Conservation (phyloP, 2,329 filamentous ascomycete genomes). For the Colletotrichum sublineola region DNA sequence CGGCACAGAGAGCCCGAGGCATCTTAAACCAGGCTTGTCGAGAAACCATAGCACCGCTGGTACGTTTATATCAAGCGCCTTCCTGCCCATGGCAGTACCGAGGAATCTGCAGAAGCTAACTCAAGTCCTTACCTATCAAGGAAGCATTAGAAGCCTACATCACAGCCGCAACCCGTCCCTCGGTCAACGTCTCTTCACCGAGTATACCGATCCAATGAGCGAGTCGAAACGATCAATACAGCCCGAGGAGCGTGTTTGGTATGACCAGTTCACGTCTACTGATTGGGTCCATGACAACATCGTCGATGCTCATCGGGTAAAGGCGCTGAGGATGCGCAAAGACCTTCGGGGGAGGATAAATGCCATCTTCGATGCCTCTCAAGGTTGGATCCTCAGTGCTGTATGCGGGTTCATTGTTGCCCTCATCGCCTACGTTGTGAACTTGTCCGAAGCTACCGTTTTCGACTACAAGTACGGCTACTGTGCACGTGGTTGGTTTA, state of each 20-base stretch:
- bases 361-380: constrained; percentile 85
- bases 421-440: constrained; percentile 87
- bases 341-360: constrained; percentile 86
- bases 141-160: constrained; percentile 57
- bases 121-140: constrained; percentile 45
- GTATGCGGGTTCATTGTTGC: constrained; percentile 90
- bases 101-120: constrained; percentile 24
- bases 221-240: constrained; percentile 77
- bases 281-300: constrained; percentile 99
- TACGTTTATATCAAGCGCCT: constrained; percentile 45
- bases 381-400: constrained; percentile 95
- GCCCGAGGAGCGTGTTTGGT: constrained; percentile 93
- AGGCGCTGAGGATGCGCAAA: constrained; percentile 83
- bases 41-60: constrained; percentile 62
- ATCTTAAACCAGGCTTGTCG: constrained; percentile 45
- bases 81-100: constrained; percentile 1
- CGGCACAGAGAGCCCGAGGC: constrained; percentile 44
- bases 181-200: constrained; percentile 71
- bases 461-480: constrained; percentile 95
- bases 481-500: constrained; percentile 79
- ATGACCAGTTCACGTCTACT: constrained; percentile 97
- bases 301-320: constrained; percentile 90
- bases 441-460: constrained; percentile 85
- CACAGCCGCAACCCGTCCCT: constrained; percentile 72
- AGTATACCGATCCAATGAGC: constrained; percentile 68